Conservation (phyloP, 192 early-diverging fungal genomes). For the Coemansia aciculifera region DNA sequence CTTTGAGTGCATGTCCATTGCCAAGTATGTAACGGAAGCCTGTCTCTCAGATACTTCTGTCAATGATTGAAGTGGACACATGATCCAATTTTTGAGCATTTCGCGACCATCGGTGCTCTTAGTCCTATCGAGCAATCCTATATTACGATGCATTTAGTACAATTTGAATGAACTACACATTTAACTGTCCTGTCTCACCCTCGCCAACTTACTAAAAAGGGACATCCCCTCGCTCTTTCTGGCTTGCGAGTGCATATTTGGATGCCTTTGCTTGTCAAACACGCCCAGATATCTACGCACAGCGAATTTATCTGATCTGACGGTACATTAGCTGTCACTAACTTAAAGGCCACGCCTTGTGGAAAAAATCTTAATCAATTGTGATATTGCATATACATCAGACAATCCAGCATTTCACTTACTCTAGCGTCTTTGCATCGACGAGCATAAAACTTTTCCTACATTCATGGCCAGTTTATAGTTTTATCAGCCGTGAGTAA, state of each 20-base stretch:
- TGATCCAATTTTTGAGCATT: constrained; percentile 33
- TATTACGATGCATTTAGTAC: background rate
- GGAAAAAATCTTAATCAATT: no score
- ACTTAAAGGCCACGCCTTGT: background rate
- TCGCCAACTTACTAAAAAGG: constrained; percentile 62
- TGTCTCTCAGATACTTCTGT: constrained; percentile 30
- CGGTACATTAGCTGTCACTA: background rate
- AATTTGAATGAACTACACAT: background rate
- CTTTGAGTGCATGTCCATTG: background rate
- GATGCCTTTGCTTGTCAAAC: constrained; percentile 74
- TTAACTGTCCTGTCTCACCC: no score
- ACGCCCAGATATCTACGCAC: constrained; percentile 71
- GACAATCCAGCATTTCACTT: background rate
- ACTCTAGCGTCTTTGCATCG: constrained; percentile 25
- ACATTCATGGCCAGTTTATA: background rate
- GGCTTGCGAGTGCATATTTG: constrained; percentile 73
- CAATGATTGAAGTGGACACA: constrained; percentile 32
- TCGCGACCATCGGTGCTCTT: constrained; percentile 33
- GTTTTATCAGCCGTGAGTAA: background rate
- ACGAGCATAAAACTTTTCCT: constrained; percentile 35
- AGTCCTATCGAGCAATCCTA: constrained; percentile 43
- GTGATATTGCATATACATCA: background rate
- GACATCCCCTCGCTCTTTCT: constrained; percentile 70
- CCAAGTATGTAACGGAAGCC: constrained; percentile 21
- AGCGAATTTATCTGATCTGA: background rate